A percentile compares a stretch with the other conserved stretches of the same genome.
Conservation (phyloP, 2,329 filamentous ascomycete genomes). For the Calonectria honghensis region DNA sequence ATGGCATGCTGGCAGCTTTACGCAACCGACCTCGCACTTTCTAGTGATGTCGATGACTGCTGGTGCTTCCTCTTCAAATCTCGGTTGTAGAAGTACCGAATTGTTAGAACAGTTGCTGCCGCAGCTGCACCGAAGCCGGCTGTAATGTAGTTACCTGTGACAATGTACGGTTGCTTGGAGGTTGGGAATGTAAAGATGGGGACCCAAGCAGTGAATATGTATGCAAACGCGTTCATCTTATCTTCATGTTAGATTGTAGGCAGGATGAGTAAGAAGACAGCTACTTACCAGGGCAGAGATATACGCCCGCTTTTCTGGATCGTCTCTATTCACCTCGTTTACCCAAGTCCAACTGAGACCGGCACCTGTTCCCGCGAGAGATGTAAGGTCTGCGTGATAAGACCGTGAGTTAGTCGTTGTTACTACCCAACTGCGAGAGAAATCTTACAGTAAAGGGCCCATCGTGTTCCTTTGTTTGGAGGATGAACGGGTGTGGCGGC, state of each 20-base stretch:
- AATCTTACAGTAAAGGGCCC: slow-evolving; percentile 16
- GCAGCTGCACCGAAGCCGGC: background rate
- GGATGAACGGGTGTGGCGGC: slow-evolving; percentile 13
- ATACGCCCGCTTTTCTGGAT: slow-evolving; percentile 23
- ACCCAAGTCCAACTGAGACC: slow-evolving; percentile 21
- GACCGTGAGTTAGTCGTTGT: background rate
- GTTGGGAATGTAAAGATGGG: slow-evolving; percentile 24
- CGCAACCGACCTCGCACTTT: background rate
- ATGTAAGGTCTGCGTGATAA: background rate
- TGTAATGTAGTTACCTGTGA: slow-evolving; percentile 25
- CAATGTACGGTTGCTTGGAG: slow-evolving; percentile 17
- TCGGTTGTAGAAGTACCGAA: slow-evolving; percentile 11
- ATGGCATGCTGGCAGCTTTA: background rate
- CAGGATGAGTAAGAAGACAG: no score
- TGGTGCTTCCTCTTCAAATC: background rate
- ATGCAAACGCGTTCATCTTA: slow-evolving; percentile 27
- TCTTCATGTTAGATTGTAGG: background rate
- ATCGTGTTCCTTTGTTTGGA: slow-evolving; percentile 16
- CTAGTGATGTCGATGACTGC: background rate
- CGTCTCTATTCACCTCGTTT: slow-evolving; percentile 20
- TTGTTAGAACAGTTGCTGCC: background rate
- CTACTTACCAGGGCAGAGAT: slow-evolving; percentile 14
- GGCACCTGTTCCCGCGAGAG: background rate
- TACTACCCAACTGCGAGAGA: no score
- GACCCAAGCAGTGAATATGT: slow-evolving; percentile 23